Base-by-base conservation (phyloP, 2,329 filamentous ascomycete species). In the Neopestalotiopsis clavispora region DNA sequence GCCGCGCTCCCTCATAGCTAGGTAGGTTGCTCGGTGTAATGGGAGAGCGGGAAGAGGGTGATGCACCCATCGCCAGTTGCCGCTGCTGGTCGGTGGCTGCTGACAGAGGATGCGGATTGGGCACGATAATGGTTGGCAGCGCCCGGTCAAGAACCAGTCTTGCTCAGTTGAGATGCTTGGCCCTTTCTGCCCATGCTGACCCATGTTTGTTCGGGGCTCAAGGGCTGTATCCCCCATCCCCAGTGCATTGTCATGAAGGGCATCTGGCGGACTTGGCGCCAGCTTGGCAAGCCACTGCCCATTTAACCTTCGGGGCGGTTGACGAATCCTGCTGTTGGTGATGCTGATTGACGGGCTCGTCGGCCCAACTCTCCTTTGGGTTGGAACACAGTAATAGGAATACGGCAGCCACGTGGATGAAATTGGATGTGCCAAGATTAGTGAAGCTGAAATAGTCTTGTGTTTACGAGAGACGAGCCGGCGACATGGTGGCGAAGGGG, bases 221-320 rank as follows among this genome's bases (percentile, higher is more conserved):
- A 7, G 34, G 34, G n/a, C 45, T 23, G 7, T 38, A n/a, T 14
- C 20, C 60, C 28, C 30, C 30, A 17, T 40, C 17, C 23, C 40
- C 62, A 49, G 13, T 28, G 20, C 62, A 49, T 65, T 65, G 23
- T 52, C 45, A 57, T 14, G 20, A 34, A 62, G 49, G 14, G 17
- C 49, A n/a, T 52, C 42, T 57, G 45, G 63, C 45, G 17, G 23
- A 68, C 67, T 68, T 68, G 67, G 61, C 60, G 40, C 49, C 9
- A 58, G 12, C 67, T 68, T 68, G 67, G 67, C 67, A 68, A 68
- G 67, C 67, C 67, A 68, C 59, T 28, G 40, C 45, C 42, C 34
- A 65, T 68, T 67, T 28, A 68, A 34, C 60, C 32, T 58, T 28
- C 30, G 42, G 61, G 30, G 32, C 12, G 14, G 32, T 28, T 30